These are phyloP conservation scores for Penicillium sp. DNA, from an alignment of 2,329 filamentous ascomycete genomes.

Conservation along the genomic window DNA sequence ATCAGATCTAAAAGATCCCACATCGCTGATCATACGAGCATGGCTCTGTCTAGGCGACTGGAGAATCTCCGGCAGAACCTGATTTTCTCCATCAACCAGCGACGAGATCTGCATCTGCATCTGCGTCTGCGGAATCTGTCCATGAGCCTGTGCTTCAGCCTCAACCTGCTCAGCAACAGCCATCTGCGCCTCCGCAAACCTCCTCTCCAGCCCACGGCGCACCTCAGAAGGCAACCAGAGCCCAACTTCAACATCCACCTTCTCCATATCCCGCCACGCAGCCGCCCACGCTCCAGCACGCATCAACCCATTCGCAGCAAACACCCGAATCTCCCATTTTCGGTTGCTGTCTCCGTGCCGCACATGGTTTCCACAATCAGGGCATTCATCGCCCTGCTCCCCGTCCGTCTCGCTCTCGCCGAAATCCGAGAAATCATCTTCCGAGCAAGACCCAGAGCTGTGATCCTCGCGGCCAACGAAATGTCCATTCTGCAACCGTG, in stretches of 20 bases:
- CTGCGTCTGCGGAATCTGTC: slow-evolving; percentile 10
- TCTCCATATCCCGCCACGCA: slow-evolving; percentile 96
- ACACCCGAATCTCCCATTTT: slow-evolving; percentile 73
- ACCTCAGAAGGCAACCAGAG: slow-evolving; percentile 61
- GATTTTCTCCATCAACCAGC: neutral
- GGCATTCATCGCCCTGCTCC: slow-evolving; percentile 46
- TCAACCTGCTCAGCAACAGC: slow-evolving; percentile 16
- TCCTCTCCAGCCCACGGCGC: slow-evolving; percentile 50
- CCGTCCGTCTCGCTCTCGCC: slow-evolving; percentile 39
- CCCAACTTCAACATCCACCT: slow-evolving; percentile 90
- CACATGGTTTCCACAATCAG: slow-evolving; percentile 52
- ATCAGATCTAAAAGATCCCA: slow-evolving; percentile 9
- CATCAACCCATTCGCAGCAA: slow-evolving; percentile 94
- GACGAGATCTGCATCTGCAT: slow-evolving; percentile 1
- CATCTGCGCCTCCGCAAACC: slow-evolving; percentile 43
- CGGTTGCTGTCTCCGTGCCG: slow-evolving; percentile 48
- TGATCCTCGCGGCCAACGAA: slow-evolving; percentile 47
- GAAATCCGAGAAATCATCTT: slow-evolving; percentile 27
- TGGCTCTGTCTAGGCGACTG: slow-evolving; percentile 11
- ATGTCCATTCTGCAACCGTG: slow-evolving; percentile 59
- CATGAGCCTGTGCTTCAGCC: neutral
- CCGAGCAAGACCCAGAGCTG: slow-evolving; percentile 15
- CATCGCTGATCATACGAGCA: slow-evolving; percentile 9
- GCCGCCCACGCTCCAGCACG: slow-evolving; percentile 86
- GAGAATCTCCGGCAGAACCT: neutral